phyloP scores from a whole-genome alignment of 306 rosid genomes.

The Citrullus mucosospermus region DNA sequence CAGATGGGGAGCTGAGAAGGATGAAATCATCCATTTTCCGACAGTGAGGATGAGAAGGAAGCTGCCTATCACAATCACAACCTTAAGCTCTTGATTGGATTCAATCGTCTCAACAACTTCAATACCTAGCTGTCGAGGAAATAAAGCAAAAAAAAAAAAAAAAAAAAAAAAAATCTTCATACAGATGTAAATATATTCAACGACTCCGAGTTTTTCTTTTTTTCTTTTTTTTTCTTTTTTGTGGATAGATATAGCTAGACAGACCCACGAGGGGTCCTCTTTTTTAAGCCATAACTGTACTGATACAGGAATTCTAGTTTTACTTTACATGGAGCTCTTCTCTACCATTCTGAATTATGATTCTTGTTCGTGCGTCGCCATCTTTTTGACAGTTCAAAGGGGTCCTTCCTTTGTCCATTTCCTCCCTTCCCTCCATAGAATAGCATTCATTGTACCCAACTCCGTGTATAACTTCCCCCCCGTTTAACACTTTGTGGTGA shows the following conservation, averaged over 20 bases:
- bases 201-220: background rate
- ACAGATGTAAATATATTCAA: slow-evolving; percentile 1
- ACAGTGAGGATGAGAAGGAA: slow-evolving; percentile 16
- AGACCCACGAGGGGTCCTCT: slow-evolving; percentile 9
- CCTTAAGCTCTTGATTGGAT: background rate
- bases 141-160: background rate
- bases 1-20: slow-evolving; percentile 17
- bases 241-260: slow-evolving; percentile 8
- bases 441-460: slow-evolving; percentile 11
- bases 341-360: slow-evolving; percentile 3
- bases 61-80: slow-evolving; percentile 10
- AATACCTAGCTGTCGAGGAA: background rate
- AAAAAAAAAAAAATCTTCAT: background rate
- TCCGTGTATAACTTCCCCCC: background rate
- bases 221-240: background rate
- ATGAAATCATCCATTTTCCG: slow-evolving; percentile 13
- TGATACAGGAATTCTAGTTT: slow-evolving; percentile 9
- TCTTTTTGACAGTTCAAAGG: slow-evolving; percentile 10
- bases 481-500: background rate
- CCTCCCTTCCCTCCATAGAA: background rate
- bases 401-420: slow-evolving; percentile 7
- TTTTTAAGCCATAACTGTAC: background rate
- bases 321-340: slow-evolving; percentile 1
- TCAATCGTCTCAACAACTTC: slow-evolving; percentile 6
- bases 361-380: slow-evolving; percentile 11